phyloP scores from a whole-genome alignment of 2,329 filamentous ascomycete species.

The Huntiella abstrusa region DNA sequence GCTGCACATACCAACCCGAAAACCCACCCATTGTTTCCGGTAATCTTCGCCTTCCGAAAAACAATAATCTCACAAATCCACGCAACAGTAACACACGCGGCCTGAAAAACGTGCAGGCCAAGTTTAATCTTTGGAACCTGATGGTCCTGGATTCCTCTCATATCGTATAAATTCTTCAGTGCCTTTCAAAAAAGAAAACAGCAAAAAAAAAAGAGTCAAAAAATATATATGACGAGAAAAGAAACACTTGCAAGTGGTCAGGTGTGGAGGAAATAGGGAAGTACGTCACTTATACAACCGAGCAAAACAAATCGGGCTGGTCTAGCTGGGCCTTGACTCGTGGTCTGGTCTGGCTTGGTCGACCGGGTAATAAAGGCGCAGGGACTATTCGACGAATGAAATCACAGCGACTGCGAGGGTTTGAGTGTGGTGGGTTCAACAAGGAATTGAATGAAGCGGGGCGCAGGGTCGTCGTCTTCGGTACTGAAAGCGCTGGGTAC shows the following conservation, averaged over 20 bases:
- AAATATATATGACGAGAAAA: too few relatives aligned
- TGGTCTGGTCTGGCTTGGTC: not conserved
- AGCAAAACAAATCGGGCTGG: not conserved
- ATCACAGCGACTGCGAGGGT: too few relatives aligned
- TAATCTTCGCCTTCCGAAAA: slow-evolving; percentile 32
- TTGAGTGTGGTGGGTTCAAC: too few relatives aligned
- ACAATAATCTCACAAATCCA: slow-evolving; percentile 42
- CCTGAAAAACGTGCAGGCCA: slow-evolving; percentile 36
- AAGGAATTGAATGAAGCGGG: too few relatives aligned
- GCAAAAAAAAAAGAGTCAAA: too few relatives aligned
- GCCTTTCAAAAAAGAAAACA: not conserved
- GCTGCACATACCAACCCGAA: slow-evolving; percentile 39
- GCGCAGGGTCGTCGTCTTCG: too few relatives aligned
- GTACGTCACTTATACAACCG: not conserved
- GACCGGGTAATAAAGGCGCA: too few relatives aligned
- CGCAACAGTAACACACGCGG: slow-evolving; percentile 32
- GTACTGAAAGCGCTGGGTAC: too few relatives aligned
- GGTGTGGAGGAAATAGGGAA: not conserved
- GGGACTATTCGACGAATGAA: too few relatives aligned
- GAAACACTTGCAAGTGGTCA: too few relatives aligned
- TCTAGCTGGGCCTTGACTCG: not conserved
- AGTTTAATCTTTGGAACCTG: slow-evolving; percentile 35
- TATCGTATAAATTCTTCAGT: not conserved
- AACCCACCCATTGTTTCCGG: slow-evolving; percentile 42
- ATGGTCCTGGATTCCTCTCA: slow-evolving; percentile 3